Conservation (phyloP, 768 basidiomycete genomes). For the Imleria badia region DNA sequence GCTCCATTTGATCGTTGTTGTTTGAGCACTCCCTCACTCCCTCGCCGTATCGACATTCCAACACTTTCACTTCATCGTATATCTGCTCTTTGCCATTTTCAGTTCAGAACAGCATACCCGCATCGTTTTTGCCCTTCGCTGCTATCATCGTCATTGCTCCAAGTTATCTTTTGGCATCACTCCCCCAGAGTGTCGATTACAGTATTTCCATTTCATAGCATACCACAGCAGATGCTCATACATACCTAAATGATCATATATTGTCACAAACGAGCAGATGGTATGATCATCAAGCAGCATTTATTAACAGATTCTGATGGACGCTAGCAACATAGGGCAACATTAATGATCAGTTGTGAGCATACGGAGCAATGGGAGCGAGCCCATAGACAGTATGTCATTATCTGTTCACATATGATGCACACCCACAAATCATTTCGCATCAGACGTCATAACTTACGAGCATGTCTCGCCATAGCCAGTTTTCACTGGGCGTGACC, state of each 20-base stretch:
- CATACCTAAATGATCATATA: neutral
- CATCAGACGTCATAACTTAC: no score
- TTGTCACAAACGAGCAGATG: neutral
- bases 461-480: neutral
- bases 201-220: neutral
- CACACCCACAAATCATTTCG: neutral
- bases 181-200: no score
- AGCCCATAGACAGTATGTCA: neutral
- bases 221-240: neutral
- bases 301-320: neutral
- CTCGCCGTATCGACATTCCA: no score
- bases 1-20: no score
- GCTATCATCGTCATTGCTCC: no score
- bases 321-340: neutral
- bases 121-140: no score
- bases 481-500: neutral
- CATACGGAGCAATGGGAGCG: neutral
- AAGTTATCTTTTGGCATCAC: no score
- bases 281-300: neutral
- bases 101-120: no score
- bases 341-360: neutral
- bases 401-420: neutral
- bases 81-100: no score
- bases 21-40: no score
- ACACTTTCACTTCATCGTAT: no score